Evolutionary conservation across 768 basidiomycete species (phyloP).

Genomic region (Mycena rosella): DNA sequence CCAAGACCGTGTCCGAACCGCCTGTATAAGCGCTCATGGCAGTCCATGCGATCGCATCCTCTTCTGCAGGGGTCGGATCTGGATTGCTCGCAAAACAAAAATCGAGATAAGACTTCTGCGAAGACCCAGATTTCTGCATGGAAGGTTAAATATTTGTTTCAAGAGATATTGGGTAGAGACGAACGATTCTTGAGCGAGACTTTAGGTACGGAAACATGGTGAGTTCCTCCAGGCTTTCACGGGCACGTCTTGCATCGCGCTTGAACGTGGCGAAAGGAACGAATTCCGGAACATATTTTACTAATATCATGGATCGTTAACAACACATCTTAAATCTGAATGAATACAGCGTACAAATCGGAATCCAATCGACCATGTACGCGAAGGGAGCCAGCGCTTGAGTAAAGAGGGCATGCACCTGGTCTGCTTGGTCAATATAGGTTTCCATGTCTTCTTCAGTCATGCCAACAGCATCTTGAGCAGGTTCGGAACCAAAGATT

Average conservation of each 20-base stretch:
- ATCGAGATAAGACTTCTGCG: conserved; percentile 4
- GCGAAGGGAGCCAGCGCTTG: conserved; percentile 1
- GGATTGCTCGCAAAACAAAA: conserved; percentile 5
- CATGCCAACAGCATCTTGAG: not conserved
- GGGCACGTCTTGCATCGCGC: conserved; percentile 2
- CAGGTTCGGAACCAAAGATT: conserved; percentile 3
- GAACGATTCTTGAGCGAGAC: conserved; percentile 3
- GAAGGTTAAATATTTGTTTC: not conserved
- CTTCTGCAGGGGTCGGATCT: conserved; percentile 2
- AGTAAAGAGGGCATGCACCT: not conserved
- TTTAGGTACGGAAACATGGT: conserved; percentile 5
- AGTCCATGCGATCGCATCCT: not conserved
- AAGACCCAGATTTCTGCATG: not conserved
- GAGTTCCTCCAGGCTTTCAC: not conserved
- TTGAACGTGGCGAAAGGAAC: not conserved
- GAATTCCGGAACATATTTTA: not conserved
- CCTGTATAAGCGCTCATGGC: conserved; percentile 5
- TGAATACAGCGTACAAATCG: not conserved
- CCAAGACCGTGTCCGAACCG: not conserved
- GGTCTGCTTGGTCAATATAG: conserved; percentile 5
- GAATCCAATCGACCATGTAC: conserved; percentile 10
- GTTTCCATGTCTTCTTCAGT: not conserved
- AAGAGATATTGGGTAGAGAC: not conserved
- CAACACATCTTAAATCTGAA: too few relatives aligned
- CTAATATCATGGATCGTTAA: not conserved